phyloP scores from a whole-genome alignment of 2,329 filamentous ascomycete species.

The Blastomyces percursus region DNA sequence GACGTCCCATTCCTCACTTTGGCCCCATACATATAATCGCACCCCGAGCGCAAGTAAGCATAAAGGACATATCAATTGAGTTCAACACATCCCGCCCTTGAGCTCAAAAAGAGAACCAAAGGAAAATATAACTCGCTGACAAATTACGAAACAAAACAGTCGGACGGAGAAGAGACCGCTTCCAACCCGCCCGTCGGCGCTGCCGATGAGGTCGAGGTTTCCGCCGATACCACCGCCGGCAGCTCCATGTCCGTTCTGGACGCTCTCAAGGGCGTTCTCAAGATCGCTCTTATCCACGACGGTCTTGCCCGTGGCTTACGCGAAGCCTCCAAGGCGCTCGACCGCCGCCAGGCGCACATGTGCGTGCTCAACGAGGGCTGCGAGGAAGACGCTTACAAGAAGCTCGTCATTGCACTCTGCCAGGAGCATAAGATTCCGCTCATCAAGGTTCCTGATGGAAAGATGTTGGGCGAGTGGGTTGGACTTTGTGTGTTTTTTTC shows the following conservation, averaged over 20 bases:
- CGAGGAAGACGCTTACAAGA: conserved; percentile 99
- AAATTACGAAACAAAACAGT: conserved; percentile 38
- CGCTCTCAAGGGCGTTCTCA: conserved; percentile 96
- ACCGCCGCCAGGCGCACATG: conserved; percentile 98
- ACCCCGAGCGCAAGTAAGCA: not conserved
- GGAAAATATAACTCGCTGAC: not conserved
- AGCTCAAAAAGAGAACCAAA: not conserved
- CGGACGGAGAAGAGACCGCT: conserved; percentile 99
- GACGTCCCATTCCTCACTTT: not conserved
- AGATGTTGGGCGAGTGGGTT: conserved; percentile 99
- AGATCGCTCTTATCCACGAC: conserved; percentile 98
- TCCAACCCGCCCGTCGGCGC: conserved; percentile 54
- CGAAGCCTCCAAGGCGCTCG: conserved; percentile 96
- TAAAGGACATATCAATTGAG: not conserved
- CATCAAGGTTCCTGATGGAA: conserved; percentile 99
- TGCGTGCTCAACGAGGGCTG: conserved; percentile 99
- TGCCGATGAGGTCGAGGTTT: conserved; percentile 88
- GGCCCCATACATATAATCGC: not conserved
- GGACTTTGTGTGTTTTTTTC: conserved; percentile 74
- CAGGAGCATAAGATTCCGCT: conserved; percentile 99
- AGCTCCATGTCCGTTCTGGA: conserved; percentile 90
- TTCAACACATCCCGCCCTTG: not conserved
- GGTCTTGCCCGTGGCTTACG: conserved; percentile 96
- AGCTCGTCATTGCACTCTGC: conserved; percentile 97
- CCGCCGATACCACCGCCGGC: conserved; percentile 71